Evolutionary conservation across 129 eudicot species (phyloP), one percentile per base, ranked within the genome.

Genomic region (Centrapalus pauciflorus): DNA sequence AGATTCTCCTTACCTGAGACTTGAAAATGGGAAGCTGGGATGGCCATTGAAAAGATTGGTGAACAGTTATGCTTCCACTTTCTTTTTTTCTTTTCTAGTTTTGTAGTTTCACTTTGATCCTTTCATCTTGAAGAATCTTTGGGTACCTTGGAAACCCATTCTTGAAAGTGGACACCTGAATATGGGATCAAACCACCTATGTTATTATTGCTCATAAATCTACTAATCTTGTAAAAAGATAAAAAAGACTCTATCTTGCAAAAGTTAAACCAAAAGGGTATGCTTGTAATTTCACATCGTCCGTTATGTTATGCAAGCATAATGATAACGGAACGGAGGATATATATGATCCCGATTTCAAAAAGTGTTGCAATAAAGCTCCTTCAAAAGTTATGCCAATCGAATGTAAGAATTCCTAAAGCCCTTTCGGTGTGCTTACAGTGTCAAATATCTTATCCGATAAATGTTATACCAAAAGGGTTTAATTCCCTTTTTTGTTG

Each of bases 131-230:
- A 49, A 83, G 83, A 64, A 81, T 77, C 80, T 86, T 86, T 67
- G 85, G 70, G 72, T 77, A 89, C 69, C 94, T 83, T 12, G 90
- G 85, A 74, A 83, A 89, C 64, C 88, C 97, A 62, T 89, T 83
- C 78, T 89, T 86, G 80, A 86, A 84, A 19, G 82, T 73, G 24
- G 96, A 88, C 26, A 88, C 88, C 96, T 88, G 81, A 69, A 32
- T 49, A 72, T 23, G 14, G 12, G 10, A 70, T 11, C 41, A 30
- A 45, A 72, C 2, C 54, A 21, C 61, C 14, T 69, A n/a, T 24
- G 13, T 61, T n/a, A 70, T 57, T 41, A 48, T 16, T 48, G 19
- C 21, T 12, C 48, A 40, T 2, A 29, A 50, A 24, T 5, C 9
- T 12, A 37, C 3, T 49, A 32, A 55, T 54, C 35, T 54, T 29